These are phyloP conservation scores for Obba rivulosa DNA, from an alignment of 768 basidiomycete genomes.

Conservation along the genomic window DNA sequence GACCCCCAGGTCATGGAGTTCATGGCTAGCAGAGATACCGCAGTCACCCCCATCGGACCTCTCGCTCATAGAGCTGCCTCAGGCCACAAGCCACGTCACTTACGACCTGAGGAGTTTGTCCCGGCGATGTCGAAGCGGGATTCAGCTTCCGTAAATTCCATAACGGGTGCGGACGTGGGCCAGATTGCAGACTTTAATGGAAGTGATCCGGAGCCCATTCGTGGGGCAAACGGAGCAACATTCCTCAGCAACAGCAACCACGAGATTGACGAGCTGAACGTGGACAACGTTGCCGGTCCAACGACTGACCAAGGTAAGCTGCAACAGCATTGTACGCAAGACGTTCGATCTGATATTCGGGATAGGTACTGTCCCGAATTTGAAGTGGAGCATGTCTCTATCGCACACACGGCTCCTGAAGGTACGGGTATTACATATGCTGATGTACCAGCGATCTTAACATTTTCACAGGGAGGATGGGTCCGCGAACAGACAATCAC, in stretches of 20 bases:
- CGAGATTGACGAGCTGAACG: conserved; percentile 18
- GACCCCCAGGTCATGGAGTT: conserved; percentile 8
- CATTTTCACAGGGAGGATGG: conserved; percentile 17
- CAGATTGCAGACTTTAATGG: conserved; percentile 17
- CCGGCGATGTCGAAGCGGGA: conserved; percentile 12
- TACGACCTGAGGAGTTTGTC: conserved; percentile 13
- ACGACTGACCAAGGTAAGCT: conserved; percentile 17
- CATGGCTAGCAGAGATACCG: conserved; percentile 8
- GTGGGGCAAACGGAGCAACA: conserved; percentile 15
- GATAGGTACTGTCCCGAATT: conserved; percentile 20
- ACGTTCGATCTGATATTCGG: conserved; percentile 1
- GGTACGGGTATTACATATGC: conserved; percentile 1
- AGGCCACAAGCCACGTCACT: conserved; percentile 12
- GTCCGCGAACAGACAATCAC: conserved; percentile 23
- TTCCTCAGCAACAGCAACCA: conserved; percentile 18
- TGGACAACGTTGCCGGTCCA: conserved; percentile 21
- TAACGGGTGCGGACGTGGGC: conserved; percentile 17
- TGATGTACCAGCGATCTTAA: no score
- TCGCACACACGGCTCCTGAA: conserved; percentile 22
- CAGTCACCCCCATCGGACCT: conserved; percentile 10
- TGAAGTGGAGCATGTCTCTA: conserved; percentile 22
- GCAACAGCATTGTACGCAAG: no score
- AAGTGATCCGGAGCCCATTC: conserved; percentile 16
- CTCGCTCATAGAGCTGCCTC: conserved; percentile 12
- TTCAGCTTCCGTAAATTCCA: neutral